These are phyloP conservation scores for Drosera capensis DNA, from an alignment of 148 eudicot species.

Conservation along the genomic window DNA sequence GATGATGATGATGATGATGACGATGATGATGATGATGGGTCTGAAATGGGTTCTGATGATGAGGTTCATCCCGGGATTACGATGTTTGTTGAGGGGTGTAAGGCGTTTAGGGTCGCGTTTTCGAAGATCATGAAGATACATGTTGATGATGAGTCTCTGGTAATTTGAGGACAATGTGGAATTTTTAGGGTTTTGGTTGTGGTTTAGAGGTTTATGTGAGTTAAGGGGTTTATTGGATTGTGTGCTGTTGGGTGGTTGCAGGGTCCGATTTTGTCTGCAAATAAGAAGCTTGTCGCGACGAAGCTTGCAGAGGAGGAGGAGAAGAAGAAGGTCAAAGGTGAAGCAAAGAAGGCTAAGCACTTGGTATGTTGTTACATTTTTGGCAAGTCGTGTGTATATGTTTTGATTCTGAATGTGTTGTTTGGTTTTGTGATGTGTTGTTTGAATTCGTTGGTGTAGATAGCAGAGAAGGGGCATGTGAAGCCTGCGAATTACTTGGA, in stretches of 20 bases:
- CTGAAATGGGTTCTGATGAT: too few relatives aligned
- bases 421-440: not conserved
- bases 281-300: constrained; percentile 56
- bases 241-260: constrained; percentile 20
- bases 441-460: constrained; percentile 15
- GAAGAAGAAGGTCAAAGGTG: constrained; percentile 53
- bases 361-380: constrained; percentile 22
- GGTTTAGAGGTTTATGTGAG: not conserved
- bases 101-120: constrained; percentile 59
- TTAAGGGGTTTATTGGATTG: not conserved
- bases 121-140: constrained; percentile 40
- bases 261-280: constrained; percentile 92
- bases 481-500: constrained; percentile 59
- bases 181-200: not conserved
- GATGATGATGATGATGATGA: constrained; percentile 18
- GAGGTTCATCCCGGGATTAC: constrained; percentile 36
- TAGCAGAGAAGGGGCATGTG: constrained; percentile 67
- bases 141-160: constrained; percentile 49
- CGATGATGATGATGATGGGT: constrained; percentile 63
- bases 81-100: constrained; percentile 57
- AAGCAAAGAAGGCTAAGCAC: constrained; percentile 57
- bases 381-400: not conserved
- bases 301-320: constrained; percentile 86
- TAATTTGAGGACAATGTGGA: constrained; percentile 6
- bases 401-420: not conserved